Evolutionary conservation across 164 flowering plant genomes (phyloP).

Genomic region (Aristolochia contorta): DNA sequence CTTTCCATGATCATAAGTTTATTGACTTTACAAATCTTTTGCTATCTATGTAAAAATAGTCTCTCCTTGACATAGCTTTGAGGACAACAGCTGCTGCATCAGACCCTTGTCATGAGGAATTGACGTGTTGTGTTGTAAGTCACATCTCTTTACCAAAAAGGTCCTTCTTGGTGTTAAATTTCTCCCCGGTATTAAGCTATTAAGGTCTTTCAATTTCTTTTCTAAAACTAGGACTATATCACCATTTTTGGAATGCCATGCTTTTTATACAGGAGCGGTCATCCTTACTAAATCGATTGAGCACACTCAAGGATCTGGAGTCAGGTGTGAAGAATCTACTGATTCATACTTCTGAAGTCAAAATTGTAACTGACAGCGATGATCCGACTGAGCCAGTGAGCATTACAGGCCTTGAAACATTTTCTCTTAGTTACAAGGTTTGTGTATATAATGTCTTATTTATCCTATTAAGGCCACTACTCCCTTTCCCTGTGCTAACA

Average conservation of each 20-base stretch:
- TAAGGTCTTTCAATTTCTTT: not conserved
- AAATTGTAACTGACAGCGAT: constrained; percentile 25
- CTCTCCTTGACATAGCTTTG: constrained; percentile 92
- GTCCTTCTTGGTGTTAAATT: too few species aligned
- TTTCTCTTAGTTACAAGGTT: constrained; percentile 91
- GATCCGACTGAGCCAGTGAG: constrained; percentile 58
- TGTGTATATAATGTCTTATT: constrained; percentile 1
- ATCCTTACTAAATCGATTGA: constrained; percentile 63
- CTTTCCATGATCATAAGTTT: not conserved
- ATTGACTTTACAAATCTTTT: not conserved
- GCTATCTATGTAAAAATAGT: constrained; percentile 25
- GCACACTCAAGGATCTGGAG: constrained; percentile 47
- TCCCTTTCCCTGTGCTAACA: not conserved
- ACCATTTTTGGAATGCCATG: constrained; percentile 7
- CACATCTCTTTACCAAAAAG: not conserved
- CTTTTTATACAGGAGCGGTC: constrained; percentile 54
- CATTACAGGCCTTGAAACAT: constrained; percentile 87
- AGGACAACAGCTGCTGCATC: constrained; percentile 92
- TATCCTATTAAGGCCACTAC: not conserved
- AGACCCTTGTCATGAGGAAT: constrained; percentile 89
- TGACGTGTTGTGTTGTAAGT: constrained; percentile 85
- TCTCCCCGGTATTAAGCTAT: too few species aligned
- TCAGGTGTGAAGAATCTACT: constrained; percentile 5
- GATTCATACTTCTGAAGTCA: constrained; percentile 11
- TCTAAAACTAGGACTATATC: constrained; percentile 1